These are phyloP conservation scores for Citrus hindsii DNA, from an alignment of 345 rosid species.

Conservation along the genomic window DNA sequence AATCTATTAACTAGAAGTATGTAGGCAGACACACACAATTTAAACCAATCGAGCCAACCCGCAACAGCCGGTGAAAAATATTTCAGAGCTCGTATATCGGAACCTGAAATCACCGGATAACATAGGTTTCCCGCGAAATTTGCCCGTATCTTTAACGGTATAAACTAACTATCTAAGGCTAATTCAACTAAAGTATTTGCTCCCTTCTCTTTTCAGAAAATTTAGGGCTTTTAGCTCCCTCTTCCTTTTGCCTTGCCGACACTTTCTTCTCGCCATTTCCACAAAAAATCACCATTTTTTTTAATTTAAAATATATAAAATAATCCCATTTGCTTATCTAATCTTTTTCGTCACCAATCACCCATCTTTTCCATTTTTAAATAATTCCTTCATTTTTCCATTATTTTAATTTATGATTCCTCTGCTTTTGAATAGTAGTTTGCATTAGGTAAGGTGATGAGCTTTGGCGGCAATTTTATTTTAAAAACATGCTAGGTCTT, in stretches of 20 bases:
- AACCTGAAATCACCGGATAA: constrained; percentile 30
- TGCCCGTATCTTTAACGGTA: constrained; percentile 38
- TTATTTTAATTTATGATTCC: not conserved
- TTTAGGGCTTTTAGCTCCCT: not conserved
- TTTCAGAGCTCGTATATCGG: not conserved
- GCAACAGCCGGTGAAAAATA: constrained; percentile 30
- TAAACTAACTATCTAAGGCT: not conserved
- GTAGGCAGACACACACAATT: too few relatives aligned
- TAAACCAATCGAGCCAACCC: constrained; percentile 14
- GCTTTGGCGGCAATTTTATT: constrained; percentile 39
- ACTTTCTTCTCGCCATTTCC: constrained; percentile 31
- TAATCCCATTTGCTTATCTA: constrained; percentile 14
- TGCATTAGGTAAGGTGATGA: constrained; percentile 39
- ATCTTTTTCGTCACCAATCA: constrained; percentile 10
- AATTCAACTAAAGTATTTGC: not conserved
- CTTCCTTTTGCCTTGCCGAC: constrained; percentile 35
- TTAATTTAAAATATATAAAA: not conserved
- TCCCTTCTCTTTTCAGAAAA: not conserved
- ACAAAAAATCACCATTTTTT: not conserved
- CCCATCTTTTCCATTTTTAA: constrained; percentile 9
- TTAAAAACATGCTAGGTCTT: constrained; percentile 22
- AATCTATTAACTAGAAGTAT: not conserved
- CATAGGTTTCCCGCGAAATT: constrained; percentile 57
- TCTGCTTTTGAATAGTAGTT: constrained; percentile 17
- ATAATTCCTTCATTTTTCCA: not conserved